phyloP scores from a whole-genome alignment of 1,284 basidiomycete genomes.

The Sanghuangporus baumii region DNA sequence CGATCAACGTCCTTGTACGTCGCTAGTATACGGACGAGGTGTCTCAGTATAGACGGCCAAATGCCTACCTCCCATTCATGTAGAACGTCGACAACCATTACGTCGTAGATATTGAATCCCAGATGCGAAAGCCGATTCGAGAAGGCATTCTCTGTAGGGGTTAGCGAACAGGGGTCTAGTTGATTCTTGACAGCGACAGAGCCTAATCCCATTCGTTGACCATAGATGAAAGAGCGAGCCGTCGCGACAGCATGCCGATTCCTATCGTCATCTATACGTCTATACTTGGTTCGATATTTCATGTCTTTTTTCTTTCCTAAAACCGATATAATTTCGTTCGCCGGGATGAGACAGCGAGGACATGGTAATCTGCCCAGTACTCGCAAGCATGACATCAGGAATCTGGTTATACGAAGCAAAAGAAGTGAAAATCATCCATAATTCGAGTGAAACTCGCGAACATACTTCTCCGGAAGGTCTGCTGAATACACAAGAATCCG shows the following conservation, averaged over 20 bases:
- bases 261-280: constrained; percentile 1
- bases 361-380: constrained; percentile 26
- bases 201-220: constrained; percentile 15
- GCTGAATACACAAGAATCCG: constrained; percentile 29
- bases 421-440: neutral
- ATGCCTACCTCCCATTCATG: constrained; percentile 36
- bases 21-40: constrained; percentile 31
- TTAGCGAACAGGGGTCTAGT: constrained; percentile 18
- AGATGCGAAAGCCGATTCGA: constrained; percentile 20
- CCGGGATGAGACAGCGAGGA: constrained; percentile 24
- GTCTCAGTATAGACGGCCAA: constrained; percentile 31
- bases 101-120: constrained; percentile 26
- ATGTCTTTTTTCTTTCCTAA: constrained; percentile 4
- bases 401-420: no score
- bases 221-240: constrained; percentile 20
- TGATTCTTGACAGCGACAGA: constrained; percentile 15
- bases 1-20: constrained; percentile 6
- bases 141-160: constrained; percentile 30
- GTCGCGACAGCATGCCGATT: neutral
- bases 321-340: constrained; percentile 20
- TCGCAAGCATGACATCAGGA: constrained; percentile 25
- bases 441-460: neutral
- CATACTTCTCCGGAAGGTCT: constrained; percentile 33
- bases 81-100: constrained; percentile 31
- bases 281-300: neutral